Evolutionary conservation across 139 green algal genomes (phyloP), one percentile per base, ranked within the genome.

Genomic region (Chlamydomonas eustigma): DNA sequence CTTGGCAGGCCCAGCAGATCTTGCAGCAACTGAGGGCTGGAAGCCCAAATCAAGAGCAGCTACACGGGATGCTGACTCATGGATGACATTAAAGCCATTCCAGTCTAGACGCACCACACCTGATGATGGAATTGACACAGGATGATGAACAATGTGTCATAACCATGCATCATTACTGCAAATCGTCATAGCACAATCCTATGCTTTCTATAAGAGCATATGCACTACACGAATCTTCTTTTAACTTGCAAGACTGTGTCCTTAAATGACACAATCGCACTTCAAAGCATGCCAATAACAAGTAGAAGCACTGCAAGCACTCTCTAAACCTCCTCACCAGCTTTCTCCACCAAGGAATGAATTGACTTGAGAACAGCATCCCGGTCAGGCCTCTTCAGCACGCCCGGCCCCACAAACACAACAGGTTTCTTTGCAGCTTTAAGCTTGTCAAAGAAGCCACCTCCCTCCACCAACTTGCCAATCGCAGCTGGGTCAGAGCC

Each of bases 11-110:
- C 28, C 73, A 64, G 69, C 69, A 1, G 58, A 64, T 18, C 39
- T 39, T 24, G 77, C 70, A 22, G 74, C 67, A 25, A 50, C 71
- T 37, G 68, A 78, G 18, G 71, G 75, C 51, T 66, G 67, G 71
- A 99, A 97, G 77, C 96, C 96, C 22, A 99, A 80, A 85, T 99
- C 96, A 52, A 99, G 81, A 0, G 92, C 96, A 2, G 88, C 96
- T 32, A 98, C 93, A 22, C 89, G 84, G 0, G 86, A 90, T 1
- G 96, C 96, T 4, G 81, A 80, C 78, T 96, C 92, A 72, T 99
- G 96, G 50, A 99, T 86, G 66, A 99, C 85, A 76, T 98, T 98
- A 87, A 95, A 97, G 66, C 95, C 94, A 70, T 97, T 97, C 95
- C 95, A 98, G 35, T 79, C 95, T 24, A 91, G 86, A 38, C 78